A percentile compares a stretch with the other conserved stretches of the same genome.
Evolutionary conservation across 169 alveolate species (phyloP).

Genomic region (Cryptosporidium baileyi): DNA sequence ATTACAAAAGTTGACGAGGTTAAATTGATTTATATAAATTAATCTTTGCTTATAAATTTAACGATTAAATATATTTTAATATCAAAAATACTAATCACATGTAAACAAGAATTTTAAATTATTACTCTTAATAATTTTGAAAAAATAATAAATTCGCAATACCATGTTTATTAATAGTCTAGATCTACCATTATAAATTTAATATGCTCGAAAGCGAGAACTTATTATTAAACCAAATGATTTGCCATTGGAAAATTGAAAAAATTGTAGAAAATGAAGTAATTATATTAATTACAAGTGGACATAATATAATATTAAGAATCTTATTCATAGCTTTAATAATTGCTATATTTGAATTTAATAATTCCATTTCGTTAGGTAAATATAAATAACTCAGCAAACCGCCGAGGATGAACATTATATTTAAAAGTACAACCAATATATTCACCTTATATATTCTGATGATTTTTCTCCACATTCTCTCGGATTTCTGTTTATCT

Average conservation of each 20-base stretch:
- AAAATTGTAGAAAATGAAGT: constrained; percentile 48
- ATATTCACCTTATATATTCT: constrained; percentile 19
- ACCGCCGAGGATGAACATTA: constrained; percentile 33
- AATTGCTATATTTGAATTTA: constrained; percentile 7
- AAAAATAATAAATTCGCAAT: background rate
- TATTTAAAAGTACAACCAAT: constrained; percentile 19
- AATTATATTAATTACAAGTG: constrained; percentile 22
- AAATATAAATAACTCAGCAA: constrained; percentile 19
- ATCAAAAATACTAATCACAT: background rate
- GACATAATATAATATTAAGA: background rate
- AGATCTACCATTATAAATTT: constrained; percentile 67
- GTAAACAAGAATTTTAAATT: background rate
- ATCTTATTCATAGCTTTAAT: constrained; percentile 26
- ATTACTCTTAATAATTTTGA: background rate
- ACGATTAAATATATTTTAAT: background rate
- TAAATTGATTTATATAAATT: background rate
- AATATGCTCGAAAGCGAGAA: constrained; percentile 56
- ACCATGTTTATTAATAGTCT: constrained; percentile 47
- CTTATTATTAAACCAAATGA: constrained; percentile 41
- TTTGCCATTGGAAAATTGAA: constrained; percentile 42
- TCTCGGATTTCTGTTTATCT: background rate
- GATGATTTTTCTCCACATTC: background rate
- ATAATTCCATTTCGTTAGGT: constrained; percentile 24
- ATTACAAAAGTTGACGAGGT: too few relatives aligned
- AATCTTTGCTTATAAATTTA: background rate